Base-by-base conservation (phyloP, 192 early-diverging fungal genomes). In the Rhizoclosmatium sp. region DNA sequence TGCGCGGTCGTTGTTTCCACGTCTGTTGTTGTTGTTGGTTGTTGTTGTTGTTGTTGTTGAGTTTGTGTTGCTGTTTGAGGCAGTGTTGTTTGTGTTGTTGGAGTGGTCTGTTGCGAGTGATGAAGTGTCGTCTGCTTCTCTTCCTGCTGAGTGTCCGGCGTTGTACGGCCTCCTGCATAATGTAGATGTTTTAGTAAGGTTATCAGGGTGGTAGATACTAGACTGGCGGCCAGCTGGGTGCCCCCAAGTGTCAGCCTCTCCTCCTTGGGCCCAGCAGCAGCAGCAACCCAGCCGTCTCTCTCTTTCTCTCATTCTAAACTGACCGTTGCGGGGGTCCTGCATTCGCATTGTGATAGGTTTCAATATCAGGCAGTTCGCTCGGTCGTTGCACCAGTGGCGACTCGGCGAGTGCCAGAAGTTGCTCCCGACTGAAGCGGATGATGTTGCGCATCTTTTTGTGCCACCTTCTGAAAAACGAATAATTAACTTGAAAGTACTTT, bases 301-400 rank as follows among this genome's bases (percentile, higher is more conserved):
- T 31, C 5, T 12, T 54, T 16, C 5, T 16, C 16, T 54, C 51
- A 0, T 12, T 12, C 51, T 54, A 7, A 16, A 54, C 51, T 54
- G 51, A 62, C 60, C 60, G 9, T 23, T 7, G 19, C 60, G 60
- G 19, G 21, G 21, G 16, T 19, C 16, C 72, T 42, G 72, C 59
- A 62, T 40, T 16, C 19, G n/a, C 39, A 9, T n/a, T 75, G 72
- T 75, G 66, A 59, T 75, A 75, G 23, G 59, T 49, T 10, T 75
- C 72, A 10, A 75, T 59, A 5, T 64, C 72, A 12, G 72, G 72
- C 56, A 75, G 47, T 16, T 12, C 21, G 19, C 58, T 59, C 45
- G 72, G 72, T 16, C 59, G 56, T 45, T 59, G 39, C 23, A 75
- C 59, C 9, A 59, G 45, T 31, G 59, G 59, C 14, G 39, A 44